These are phyloP conservation scores for Avena sativa DNA, from an alignment of 176 grass and related monocot genomes.

Conservation along the genomic window DNA sequence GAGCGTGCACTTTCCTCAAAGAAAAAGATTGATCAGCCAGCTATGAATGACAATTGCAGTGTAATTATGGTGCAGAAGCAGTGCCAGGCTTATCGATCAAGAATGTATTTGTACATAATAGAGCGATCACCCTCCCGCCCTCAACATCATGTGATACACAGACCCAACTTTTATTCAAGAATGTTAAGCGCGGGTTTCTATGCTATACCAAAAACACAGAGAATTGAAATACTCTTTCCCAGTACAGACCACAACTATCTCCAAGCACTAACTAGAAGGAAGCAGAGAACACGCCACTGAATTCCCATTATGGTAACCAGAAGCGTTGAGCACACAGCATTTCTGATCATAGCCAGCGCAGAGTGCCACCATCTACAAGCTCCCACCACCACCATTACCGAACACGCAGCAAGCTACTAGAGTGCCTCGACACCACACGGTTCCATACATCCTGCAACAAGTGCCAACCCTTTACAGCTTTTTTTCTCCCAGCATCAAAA, in stretches of 20 bases:
- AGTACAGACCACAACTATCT: background rate
- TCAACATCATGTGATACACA: background rate
- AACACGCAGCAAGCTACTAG: constrained; percentile 33
- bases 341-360: constrained; percentile 18
- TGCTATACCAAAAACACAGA: background rate
- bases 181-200: background rate
- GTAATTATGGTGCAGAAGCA: background rate
- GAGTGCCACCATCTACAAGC: constrained; percentile 29
- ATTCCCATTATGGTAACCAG: constrained; percentile 3
- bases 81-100: background rate
- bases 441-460: constrained; percentile 28
- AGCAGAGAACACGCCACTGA: background rate
- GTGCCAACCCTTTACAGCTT: constrained; percentile 40
- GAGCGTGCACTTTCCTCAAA: background rate
- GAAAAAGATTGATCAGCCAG: background rate
- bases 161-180: background rate
- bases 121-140: background rate
- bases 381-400: constrained; percentile 20
- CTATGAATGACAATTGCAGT: background rate
- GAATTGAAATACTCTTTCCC: constrained; percentile 1
- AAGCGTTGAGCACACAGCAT: background rate
- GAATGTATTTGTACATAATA: background rate
- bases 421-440: background rate
- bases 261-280: background rate
- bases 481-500: constrained; percentile 33